phyloP scores from a whole-genome alignment of 129 eudicot species.

The Saussurea involucrata region DNA sequence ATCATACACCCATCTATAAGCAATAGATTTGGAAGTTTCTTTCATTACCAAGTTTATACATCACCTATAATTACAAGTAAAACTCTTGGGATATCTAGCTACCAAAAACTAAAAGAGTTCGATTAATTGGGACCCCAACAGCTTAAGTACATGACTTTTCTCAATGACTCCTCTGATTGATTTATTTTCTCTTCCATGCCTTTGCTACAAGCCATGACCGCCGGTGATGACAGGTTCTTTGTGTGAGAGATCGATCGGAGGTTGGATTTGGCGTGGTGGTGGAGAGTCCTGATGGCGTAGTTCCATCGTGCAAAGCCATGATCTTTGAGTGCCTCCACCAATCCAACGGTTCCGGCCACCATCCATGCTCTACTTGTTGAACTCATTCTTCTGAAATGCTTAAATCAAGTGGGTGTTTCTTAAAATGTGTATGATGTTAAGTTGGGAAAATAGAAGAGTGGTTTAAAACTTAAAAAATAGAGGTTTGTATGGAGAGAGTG shows the following conservation, averaged over 20 bases:
- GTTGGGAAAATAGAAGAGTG: no score
- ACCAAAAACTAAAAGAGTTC: background rate
- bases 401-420: no score
- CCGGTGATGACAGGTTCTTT: slow-evolving; percentile 20
- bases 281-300: slow-evolving; percentile 41
- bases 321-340: slow-evolving; percentile 57
- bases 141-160: slow-evolving; percentile 43
- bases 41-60: no score
- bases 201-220: slow-evolving; percentile 15
- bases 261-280: slow-evolving; percentile 44
- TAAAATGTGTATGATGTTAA: no score
- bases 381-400: no score
- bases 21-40: no score
- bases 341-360: slow-evolving; percentile 45
- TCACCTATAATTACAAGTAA: no score
- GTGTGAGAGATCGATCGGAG: slow-evolving; percentile 39
- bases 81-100: no score
- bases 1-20: no score
- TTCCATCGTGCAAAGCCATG: slow-evolving; percentile 72
- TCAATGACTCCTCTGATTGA: slow-evolving; percentile 37
- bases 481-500: no score
- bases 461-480: no score
- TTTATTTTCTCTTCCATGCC: background rate
- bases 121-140: slow-evolving; percentile 33
- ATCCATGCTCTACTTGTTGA: slow-evolving; percentile 40